Evolutionary conservation across 495 filamentous ascomycete genomes (phyloP), one percentile per base, ranked within the genome.

Genomic region (Articulospora tetracladia): DNA sequence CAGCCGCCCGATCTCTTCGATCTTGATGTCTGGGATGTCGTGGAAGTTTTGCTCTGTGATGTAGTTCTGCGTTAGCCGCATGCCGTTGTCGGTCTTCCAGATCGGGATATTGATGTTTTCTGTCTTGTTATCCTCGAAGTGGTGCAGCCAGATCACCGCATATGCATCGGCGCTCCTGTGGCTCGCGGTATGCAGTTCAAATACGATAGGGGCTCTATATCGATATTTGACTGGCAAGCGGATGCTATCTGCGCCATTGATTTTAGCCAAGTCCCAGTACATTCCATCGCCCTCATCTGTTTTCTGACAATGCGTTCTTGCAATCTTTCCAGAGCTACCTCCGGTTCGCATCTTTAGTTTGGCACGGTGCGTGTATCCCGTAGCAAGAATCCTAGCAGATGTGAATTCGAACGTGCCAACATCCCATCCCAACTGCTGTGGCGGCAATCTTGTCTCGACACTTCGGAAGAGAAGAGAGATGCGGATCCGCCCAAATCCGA

Each of bases 351-450:
- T 70, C 69, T 84, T 85, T 49, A 93, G 76, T 68, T 90, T 92
- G 32, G 83, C 69, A 23, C 77, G 70, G 0, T 82, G 80, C 0
- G 75, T 74, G 67, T 88, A 92, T 12, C 75, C 64, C 17, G 77
- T 76, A 0, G 85, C 83, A 23, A 82, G 73, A 54, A 96, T 81
- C 51, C 79, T 83, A 24, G 91, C 82, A 0, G 83, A 86, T 0
- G 70, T 65, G 69, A 98, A 96, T 64, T 96, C 90, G 67, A 97
- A 96, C 0, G 92, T 95, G 28, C 94, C 94, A 17, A 96, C 89
- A 59, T 97, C 91, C 83, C 91, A 97, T 25, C 93, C 91, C 8
- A 96, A 83, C 74, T 94, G 85, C 23, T 84, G 76, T 0, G 89
- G 87, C 6, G 93, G 93, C 0, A 97, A 78, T 23, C 85, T 83